Evolutionary conservation across 805 yeast genomes (phyloP), one percentile per base, ranked within the genome.

Genomic region (Candida patagonica): DNA sequence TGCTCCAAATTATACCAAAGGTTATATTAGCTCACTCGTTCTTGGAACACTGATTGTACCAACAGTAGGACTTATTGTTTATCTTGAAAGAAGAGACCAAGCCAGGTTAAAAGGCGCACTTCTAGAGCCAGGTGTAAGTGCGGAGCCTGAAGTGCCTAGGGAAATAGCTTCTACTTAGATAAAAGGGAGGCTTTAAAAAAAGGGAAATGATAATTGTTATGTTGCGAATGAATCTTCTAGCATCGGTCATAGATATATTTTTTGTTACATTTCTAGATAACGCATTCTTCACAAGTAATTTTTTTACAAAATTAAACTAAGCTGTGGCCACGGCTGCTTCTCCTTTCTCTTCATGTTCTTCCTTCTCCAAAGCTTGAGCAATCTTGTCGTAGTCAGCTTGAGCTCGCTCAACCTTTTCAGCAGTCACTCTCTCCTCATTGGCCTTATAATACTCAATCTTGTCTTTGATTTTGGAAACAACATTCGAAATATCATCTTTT

Each of bases 371-470:
- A 42, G 56, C 63, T 24, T 59, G 72, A 46, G 79, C 80, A 45
- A 84, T 63, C 56, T 78, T 71, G 46, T 79, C 80, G 49, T 85
- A 73, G 61, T 80, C 80, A 42, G 78, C 80, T 66, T 85, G 78
- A 37, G 92, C 95, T 48, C 71, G 71, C 53, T 73, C 83, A 49
- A 82, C 69, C 60, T 82, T 80, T 61, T 74, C 73, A 59, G 77
- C 73, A 44, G 96, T 85, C 56, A 78, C 83, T 42, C 77, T 83
- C 44, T 79, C 88, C 67, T 86, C 94, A 63, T 78, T 77, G 37
- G 70, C 68, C 61, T 72, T 66, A 65, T 74, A 82, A 47, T 76
- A 76, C 42, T 66, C 68, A 56, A 84, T 74, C 61, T 92, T 87
- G 52, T 69, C 73, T 68, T 78, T 76, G 63, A 89, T 75, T 49